Base-by-base conservation (phyloP, 495 filamentous ascomycete species). In the Lepidopterella palustris region DNA sequence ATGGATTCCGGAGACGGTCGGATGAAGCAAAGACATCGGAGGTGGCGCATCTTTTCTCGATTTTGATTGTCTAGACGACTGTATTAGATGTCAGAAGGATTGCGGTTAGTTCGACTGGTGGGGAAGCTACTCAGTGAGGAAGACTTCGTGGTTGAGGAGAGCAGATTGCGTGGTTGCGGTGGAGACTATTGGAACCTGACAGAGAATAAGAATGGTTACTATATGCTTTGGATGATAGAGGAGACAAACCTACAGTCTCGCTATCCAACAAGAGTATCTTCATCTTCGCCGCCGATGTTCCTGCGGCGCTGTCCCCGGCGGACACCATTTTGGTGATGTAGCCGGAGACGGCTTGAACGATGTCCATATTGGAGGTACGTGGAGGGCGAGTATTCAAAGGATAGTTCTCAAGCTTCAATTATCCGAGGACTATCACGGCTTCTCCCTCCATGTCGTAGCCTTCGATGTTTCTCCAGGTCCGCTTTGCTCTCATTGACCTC, bases 271-370 rank as follows among this genome's bases (percentile, higher is more conserved):
- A 80, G 55, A 98, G 78, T 66, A 97, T 92, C 85, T 98, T 98
- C 93, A 98, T 98, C 80, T 97, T 97, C 32, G 89, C 83, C 11
- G 90, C 87, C 42, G 88, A 81, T 35, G 82, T 79, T 49, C 84
- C 84, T 42, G 82, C 45, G 56, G 84, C 77, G 66, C 78, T 77
- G 72, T 95, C 90, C 71, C 92, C 92, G 62, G 84, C 84, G 45
- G 89, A 87, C 72, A 97, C 84, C 87, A 98, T 97, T 84, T 92
- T 96, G 71, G 89, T 87, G 79, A 98, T 86, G 80, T 97, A 98
- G 75, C 90, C 88, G 63, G 90, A 88, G 71, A 95, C 87, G 55
- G 91, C 88, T 67, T 90, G 84, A 58, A 95, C 87, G 68, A 97
- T 83, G 72, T 98, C 95, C 95, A 98, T 98, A 61, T 53, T 48